Percentiles rank a stretch among this genome's conserved stretches.
Evolutionary conservation across 495 filamentous ascomycete genomes (phyloP).

Genomic region (Haplographium delicatum): DNA sequence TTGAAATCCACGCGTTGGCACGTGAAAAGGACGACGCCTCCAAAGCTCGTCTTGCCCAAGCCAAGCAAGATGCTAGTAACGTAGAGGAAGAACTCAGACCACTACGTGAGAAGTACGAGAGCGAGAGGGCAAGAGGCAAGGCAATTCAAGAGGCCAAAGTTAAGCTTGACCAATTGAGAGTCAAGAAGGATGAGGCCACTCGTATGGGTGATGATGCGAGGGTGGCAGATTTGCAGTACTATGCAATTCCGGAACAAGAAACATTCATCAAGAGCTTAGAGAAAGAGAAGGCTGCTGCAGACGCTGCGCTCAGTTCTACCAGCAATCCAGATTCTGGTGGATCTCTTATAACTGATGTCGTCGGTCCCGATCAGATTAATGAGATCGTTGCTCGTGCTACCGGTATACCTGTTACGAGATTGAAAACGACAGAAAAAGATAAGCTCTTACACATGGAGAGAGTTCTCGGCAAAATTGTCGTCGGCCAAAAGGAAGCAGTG

Average conservation of each 20-base stretch:
- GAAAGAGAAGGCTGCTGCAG: slow-evolving; percentile 67
- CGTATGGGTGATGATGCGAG: slow-evolving; percentile 72
- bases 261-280: slow-evolving; percentile 73
- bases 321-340: slow-evolving; percentile 51
- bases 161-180: slow-evolving; percentile 80
- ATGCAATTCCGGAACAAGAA: slow-evolving; percentile 91
- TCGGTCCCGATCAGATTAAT: slow-evolving; percentile 98
- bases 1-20: slow-evolving; percentile 91
- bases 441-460: slow-evolving; percentile 95
- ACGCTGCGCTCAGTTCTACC: slow-evolving; percentile 63
- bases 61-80: slow-evolving; percentile 86
- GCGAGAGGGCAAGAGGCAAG: slow-evolving; percentile 78
- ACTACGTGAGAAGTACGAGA: slow-evolving; percentile 91
- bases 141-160: slow-evolving; percentile 95
- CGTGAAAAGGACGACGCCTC: slow-evolving; percentile 95
- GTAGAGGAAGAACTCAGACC: slow-evolving; percentile 86
- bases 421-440: slow-evolving; percentile 94
- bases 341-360: slow-evolving; percentile 81
- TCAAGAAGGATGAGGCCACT: slow-evolving; percentile 89
- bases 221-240: slow-evolving; percentile 92
- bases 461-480: slow-evolving; percentile 71
- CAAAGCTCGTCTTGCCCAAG: slow-evolving; percentile 68
- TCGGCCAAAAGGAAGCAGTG: slow-evolving; percentile 95
- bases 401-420: slow-evolving; percentile 88
- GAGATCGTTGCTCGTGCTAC: slow-evolving; percentile 96